Evolutionary conservation across 805 yeast genomes (phyloP).

Genomic region (Cyberlindnera maritima): DNA sequence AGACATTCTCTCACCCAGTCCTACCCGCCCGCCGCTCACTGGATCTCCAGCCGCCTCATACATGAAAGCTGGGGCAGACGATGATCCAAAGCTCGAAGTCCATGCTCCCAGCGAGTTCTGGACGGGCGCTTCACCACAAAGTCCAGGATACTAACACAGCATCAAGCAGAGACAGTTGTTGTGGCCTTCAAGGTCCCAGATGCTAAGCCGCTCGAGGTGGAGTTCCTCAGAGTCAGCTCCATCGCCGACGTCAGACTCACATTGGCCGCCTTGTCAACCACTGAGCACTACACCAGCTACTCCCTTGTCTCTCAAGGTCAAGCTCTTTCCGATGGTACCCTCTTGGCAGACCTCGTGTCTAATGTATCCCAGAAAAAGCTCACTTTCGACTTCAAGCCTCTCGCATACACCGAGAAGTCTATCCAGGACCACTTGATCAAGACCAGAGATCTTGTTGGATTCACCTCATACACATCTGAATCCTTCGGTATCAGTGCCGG

Average conservation of each 20-base stretch:
- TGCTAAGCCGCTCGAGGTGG: conserved; percentile 18
- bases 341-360: conserved; percentile 28
- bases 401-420: conserved; percentile 56
- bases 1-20: too few species aligned
- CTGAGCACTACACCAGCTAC: conserved; percentile 62
- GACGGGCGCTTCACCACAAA: neutral
- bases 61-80: conserved; percentile 4
- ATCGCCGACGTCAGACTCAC: conserved; percentile 57
- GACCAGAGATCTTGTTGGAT: conserved; percentile 59
- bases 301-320: conserved; percentile 39
- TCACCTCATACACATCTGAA: conserved; percentile 40
- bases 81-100: neutral
- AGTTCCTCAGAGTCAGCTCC: conserved; percentile 38
- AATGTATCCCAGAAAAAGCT: conserved; percentile 29
- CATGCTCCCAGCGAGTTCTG: neutral
- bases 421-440: conserved; percentile 62
- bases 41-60: too few species aligned
- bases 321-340: conserved; percentile 28
- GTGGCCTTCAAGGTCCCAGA: conserved; percentile 14
- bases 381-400: conserved; percentile 46
- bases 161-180: conserved; percentile 8
- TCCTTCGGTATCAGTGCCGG: conserved; percentile 45
- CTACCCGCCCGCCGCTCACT: too few species aligned
- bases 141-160: neutral
- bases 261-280: conserved; percentile 51